Conservation (phyloP, 78 protist genomes). For the Protostelium mycophagum region DNA sequence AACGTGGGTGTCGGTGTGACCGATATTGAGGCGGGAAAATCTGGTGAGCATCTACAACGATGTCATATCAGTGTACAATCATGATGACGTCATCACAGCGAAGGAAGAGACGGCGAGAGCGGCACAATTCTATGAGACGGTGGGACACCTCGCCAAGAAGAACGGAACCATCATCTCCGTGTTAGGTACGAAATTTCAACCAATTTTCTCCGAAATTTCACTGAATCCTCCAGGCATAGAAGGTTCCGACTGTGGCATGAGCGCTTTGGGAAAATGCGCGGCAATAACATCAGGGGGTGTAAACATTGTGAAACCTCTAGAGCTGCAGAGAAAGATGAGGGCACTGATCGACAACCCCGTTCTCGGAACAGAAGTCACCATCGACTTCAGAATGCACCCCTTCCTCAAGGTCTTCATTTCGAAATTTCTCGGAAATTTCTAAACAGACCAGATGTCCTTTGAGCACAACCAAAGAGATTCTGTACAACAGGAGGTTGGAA, state of each 20-base stretch:
- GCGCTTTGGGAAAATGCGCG: conserved; percentile 32
- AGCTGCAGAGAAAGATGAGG: conserved; percentile 28
- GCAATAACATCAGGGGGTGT: conserved; percentile 44
- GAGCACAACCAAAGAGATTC: background rate
- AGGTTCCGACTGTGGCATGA: conserved; percentile 44
- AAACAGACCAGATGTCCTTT: conserved; percentile 13
- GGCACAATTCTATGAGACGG: conserved; percentile 19
- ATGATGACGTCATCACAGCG: background rate
- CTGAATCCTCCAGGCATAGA: conserved; percentile 8
- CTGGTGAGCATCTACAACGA: too few relatives aligned
- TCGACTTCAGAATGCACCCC: conserved; percentile 15
- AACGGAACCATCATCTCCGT: conserved; percentile 50
- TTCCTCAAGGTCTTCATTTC: conserved; percentile 3
- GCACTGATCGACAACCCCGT: conserved; percentile 26
- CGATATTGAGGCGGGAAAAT: conserved; percentile 3
- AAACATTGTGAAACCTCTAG: conserved; percentile 54
- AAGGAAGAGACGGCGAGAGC: background rate
- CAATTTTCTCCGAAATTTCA: background rate
- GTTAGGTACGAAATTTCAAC: too few relatives aligned
- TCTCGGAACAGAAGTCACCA: conserved; percentile 43
- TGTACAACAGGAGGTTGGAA: conserved; percentile 26
- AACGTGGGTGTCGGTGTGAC: conserved; percentile 72
- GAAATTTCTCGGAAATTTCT: background rate
- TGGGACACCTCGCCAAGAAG: conserved; percentile 39
- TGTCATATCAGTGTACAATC: background rate